phyloP scores from a whole-genome alignment of 2,329 filamentous ascomycete genomes.

The Aspergillus caelatus region DNA sequence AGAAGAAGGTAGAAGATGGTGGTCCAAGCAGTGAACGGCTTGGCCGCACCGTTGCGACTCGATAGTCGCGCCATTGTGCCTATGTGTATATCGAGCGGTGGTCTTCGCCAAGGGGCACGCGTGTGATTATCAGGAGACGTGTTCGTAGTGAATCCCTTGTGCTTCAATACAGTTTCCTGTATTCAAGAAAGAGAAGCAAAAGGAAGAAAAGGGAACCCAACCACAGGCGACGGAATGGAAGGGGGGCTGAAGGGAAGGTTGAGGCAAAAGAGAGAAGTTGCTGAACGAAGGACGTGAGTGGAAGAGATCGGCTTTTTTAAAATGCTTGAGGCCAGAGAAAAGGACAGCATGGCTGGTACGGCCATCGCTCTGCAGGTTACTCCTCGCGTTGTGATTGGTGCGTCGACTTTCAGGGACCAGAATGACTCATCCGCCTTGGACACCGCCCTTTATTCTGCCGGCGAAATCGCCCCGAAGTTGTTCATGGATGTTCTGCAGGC shows the following conservation, averaged over 20 bases:
- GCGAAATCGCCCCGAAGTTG: neutral
- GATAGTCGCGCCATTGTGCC: constrained; percentile 62
- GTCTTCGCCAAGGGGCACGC: constrained; percentile 16
- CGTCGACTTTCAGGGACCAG: neutral
- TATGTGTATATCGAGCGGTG: constrained; percentile 20
- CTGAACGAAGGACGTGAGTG: constrained; percentile 2
- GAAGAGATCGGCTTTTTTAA: constrained; percentile 4
- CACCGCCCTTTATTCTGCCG: constrained; percentile 30
- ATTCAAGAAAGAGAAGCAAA: constrained; percentile 9
- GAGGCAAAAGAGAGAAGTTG: constrained; percentile 17
- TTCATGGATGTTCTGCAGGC: constrained; percentile 11
- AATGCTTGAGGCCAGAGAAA: constrained; percentile 19
- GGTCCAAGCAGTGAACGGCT: constrained; percentile 75
- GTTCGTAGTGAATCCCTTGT: constrained; percentile 1
- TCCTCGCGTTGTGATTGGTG: constrained; percentile 42
- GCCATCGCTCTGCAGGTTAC: constrained; percentile 37
- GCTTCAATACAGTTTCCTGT: neutral
- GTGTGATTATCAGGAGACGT: constrained; percentile 2
- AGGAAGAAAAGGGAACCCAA: constrained; percentile 16
- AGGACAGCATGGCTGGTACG: constrained; percentile 33
- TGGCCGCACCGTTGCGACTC: constrained; percentile 62
- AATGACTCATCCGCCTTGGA: constrained; percentile 31
- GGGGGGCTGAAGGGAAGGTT: constrained; percentile 19
- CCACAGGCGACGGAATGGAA: constrained; percentile 11
- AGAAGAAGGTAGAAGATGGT: constrained; percentile 89